Percentiles rank a stretch among this genome's conserved stretches.
phyloP scores from a whole-genome alignment of 768 basidiomycete genomes.

The Russula sp. region DNA sequence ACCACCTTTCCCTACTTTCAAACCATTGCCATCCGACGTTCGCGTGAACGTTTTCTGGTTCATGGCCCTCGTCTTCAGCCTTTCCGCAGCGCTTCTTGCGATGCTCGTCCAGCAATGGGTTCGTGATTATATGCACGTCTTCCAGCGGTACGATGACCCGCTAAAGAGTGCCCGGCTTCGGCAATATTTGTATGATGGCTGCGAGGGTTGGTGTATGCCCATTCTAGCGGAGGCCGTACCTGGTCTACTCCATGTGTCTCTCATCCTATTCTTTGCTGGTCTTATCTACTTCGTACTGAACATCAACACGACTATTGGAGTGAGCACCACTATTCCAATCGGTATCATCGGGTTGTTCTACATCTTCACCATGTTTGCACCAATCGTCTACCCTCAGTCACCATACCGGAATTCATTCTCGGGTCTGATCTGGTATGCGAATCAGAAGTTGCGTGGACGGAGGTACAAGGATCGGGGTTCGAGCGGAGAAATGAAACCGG shows the following conservation, averaged over 20 bases:
- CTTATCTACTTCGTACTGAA: too few species aligned
- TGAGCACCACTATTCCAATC: too few species aligned
- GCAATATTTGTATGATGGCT: conserved; percentile 31
- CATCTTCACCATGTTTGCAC: conserved; percentile 12
- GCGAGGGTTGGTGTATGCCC: conserved; percentile 37
- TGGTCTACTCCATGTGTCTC: too few species aligned
- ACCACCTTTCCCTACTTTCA: conserved; percentile 9
- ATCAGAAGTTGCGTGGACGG: not conserved
- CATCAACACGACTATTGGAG: too few species aligned
- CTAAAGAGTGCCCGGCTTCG: too few species aligned
- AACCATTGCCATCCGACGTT: not conserved
- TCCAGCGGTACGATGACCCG: too few species aligned
- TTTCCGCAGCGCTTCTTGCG: too few species aligned
- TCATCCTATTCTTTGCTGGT: too few species aligned
- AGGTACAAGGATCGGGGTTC: not conserved
- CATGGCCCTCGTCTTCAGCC: too few species aligned
- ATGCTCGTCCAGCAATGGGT: too few species aligned
- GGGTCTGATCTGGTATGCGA: not conserved
- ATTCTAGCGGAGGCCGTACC: conserved; percentile 32
- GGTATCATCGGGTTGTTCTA: not conserved
- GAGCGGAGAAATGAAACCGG: not conserved
- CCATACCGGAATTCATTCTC: conserved; percentile 10
- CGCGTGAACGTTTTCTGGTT: too few species aligned
- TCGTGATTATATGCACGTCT: too few species aligned
- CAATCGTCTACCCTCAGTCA: conserved; percentile 4